Conservation (phyloP, 2,329 filamentous ascomycete species). For the Teratosphaeria gauchensis region DNA sequence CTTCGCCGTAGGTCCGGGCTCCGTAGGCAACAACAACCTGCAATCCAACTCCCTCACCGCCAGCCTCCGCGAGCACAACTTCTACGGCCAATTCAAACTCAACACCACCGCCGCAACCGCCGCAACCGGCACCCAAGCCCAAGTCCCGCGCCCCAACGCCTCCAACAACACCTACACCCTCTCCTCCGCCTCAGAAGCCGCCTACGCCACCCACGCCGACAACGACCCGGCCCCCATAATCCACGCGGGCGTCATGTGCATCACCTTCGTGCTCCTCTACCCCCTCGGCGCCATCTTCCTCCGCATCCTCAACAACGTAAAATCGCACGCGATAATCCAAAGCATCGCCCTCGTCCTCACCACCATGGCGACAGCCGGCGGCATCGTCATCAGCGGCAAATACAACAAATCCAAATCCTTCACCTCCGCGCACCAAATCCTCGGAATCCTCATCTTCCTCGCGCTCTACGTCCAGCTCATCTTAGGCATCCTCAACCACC, state of each 20-base stretch:
- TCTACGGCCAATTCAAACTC: constrained; percentile 32
- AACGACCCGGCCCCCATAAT: constrained; percentile 11
- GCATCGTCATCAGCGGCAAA: constrained; percentile 29
- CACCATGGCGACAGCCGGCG: constrained; percentile 29
- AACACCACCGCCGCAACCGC: constrained; percentile 26
- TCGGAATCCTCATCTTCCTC: constrained; percentile 47
- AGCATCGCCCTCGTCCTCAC: constrained; percentile 28
- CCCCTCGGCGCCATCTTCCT: constrained; percentile 27
- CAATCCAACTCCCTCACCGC: constrained; percentile 20
- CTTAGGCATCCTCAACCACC: constrained; percentile 49
- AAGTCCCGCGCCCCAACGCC: constrained; percentile 22
- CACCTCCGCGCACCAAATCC: constrained; percentile 42
- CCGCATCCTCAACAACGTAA: constrained; percentile 29
- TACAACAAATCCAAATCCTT: constrained; percentile 17
- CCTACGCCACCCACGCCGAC: constrained; percentile 14
- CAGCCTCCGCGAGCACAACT: constrained; percentile 24
- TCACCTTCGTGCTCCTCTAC: constrained; percentile 26
- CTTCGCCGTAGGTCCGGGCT: constrained; percentile 29
- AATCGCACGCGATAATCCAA: constrained; percentile 33
- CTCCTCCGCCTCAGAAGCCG: constrained; percentile 12
- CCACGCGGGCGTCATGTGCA: constrained; percentile 25
- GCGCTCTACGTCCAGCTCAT: constrained; percentile 45
- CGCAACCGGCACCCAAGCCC: constrained; percentile 12
- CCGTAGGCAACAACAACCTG: constrained; percentile 9
- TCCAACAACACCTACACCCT: constrained; percentile 3